These are phyloP conservation scores for Lenzites betulinus DNA, from an alignment of 768 basidiomycete species.

Conservation along the genomic window DNA sequence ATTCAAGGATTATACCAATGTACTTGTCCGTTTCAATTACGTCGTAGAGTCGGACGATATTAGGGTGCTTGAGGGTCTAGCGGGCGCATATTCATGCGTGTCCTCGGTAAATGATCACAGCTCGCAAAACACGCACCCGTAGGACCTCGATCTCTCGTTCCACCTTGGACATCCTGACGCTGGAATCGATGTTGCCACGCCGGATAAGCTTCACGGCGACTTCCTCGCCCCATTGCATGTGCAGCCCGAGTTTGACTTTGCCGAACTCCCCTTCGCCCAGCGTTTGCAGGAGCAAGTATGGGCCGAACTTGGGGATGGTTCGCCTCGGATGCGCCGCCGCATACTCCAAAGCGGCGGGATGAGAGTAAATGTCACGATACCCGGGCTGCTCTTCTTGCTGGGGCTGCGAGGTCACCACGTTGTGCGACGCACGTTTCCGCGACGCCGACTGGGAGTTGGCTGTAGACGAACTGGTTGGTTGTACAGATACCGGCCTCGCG, in stretches of 20 bases:
- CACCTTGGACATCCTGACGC: constrained; percentile 89
- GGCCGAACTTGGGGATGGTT: constrained; percentile 92
- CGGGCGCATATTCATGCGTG: constrained; percentile 6
- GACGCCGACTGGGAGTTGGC: constrained; percentile 35
- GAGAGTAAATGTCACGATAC: constrained; percentile 76
- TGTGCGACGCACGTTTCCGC: constrained; percentile 73
- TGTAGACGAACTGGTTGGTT: constrained; percentile 46
- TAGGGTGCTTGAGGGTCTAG: constrained; percentile 93
- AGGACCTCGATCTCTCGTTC: constrained; percentile 98
- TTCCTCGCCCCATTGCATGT: constrained; percentile 92
- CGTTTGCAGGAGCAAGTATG: constrained; percentile 93
- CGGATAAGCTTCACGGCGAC: constrained; percentile 98
- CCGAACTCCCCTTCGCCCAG: constrained; percentile 98
- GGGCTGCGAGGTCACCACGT: constrained; percentile 56
- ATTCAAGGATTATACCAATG: constrained; percentile 98
- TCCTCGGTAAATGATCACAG: constrained; percentile 21
- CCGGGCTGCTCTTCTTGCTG: constrained; percentile 49
- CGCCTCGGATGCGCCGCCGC: constrained; percentile 79
- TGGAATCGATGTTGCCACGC: constrained; percentile 86
- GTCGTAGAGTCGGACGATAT: constrained; percentile 97
- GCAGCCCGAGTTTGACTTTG: constrained; percentile 97
- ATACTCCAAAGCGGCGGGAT: constrained; percentile 85
- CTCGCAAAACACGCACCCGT: constrained; percentile 57
- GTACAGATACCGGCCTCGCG: constrained; percentile 60
- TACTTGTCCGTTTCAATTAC: constrained; percentile 99